Evolutionary conservation across 495 filamentous ascomycete species (phyloP), one percentile per base, ranked within the genome.

Genomic region (Neurospora hispaniola): DNA sequence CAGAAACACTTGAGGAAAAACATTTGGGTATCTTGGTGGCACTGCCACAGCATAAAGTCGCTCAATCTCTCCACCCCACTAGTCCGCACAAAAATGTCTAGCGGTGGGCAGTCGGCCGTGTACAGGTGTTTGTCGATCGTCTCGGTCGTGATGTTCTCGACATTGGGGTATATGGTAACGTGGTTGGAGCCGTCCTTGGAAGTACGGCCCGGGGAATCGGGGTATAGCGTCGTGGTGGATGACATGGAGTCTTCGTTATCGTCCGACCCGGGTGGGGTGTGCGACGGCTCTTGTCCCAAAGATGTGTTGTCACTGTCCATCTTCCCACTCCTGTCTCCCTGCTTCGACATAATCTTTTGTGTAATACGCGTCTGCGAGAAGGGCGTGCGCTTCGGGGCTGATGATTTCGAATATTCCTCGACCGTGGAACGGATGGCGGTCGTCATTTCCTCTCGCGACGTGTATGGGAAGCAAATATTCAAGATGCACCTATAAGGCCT

Each of bases 21-120:
- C 71, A 98, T 91, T 71, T 97, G 91, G 0, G 96, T 98, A 59
- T 95, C 85, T 77, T 96, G 86, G 76, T 98, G 94, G 76, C 92
- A 94, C 81, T 99, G 96, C 96, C 96, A 99, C 70, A 99, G 89
- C 94, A 99, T 94, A 78, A 98, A 99, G 78, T 99, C 96, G 76
- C 93, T 97, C 72, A 99, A 82, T 27, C 96, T 87, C 77, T 94
- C 91, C 12, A 99, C 96, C 39, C 93, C 96, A 70, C 93, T 96
- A 0, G 96, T 99, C 38, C 96, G 87, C 23, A 99, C 85, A 38
- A 98, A 88, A 0, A 99, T 85, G 75, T 99, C 96, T 27, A 98
- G 84, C 2, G 96, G 96, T 3, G 96, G 96, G 71, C 88, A 89
- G 42, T 88, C 91, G 48, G 89, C 88, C 7, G 96, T 98, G 80